These are phyloP conservation scores for Candida sanyiensis DNA, from an alignment of 805 yeast species.

Conservation along the genomic window DNA sequence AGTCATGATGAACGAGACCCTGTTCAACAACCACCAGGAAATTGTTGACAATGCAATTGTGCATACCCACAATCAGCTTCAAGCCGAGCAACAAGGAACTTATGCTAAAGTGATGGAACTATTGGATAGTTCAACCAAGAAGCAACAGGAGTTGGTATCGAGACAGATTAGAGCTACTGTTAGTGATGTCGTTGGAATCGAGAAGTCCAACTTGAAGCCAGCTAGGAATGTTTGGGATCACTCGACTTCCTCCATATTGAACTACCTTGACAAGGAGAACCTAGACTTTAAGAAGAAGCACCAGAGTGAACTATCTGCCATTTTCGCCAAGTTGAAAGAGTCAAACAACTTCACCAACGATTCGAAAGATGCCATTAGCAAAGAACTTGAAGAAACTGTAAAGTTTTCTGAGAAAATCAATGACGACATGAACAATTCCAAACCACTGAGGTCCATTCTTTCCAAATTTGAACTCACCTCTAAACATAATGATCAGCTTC, in stretches of 20 bases:
- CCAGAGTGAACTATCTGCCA: conserved; percentile 7
- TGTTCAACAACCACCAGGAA: conserved; percentile 22
- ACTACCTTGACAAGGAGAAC: conserved; percentile 18
- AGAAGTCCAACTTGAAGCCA: conserved; percentile 14
- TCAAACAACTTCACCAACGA: conserved; percentile 14
- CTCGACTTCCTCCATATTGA: conserved; percentile 18
- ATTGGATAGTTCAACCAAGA: conserved; percentile 16
- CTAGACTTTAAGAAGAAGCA: conserved; percentile 10
- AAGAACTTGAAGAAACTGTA: conserved; percentile 17
- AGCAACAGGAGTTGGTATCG: conserved; percentile 16
- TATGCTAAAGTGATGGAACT: conserved; percentile 17
- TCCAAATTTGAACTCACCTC: conserved; percentile 4
- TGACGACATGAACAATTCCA: not conserved
- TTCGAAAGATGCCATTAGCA: conserved; percentile 14
- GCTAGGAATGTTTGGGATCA: conserved; percentile 19
- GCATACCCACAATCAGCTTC: conserved; percentile 14
- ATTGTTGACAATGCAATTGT: conserved; percentile 15
- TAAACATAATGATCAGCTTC: not conserved
- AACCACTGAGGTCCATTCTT: conserved; percentile 7
- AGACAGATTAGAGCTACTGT: conserved; percentile 15
- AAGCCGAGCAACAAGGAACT: conserved; percentile 19
- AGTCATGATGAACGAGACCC: conserved; percentile 14
- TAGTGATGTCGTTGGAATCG: conserved; percentile 16
- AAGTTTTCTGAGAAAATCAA: conserved; percentile 6
- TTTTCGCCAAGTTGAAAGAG: conserved; percentile 13